These are phyloP conservation scores for Neocallimastix lanati DNA, from an alignment of 192 early-diverging fungal genomes.

Conservation along the genomic window DNA sequence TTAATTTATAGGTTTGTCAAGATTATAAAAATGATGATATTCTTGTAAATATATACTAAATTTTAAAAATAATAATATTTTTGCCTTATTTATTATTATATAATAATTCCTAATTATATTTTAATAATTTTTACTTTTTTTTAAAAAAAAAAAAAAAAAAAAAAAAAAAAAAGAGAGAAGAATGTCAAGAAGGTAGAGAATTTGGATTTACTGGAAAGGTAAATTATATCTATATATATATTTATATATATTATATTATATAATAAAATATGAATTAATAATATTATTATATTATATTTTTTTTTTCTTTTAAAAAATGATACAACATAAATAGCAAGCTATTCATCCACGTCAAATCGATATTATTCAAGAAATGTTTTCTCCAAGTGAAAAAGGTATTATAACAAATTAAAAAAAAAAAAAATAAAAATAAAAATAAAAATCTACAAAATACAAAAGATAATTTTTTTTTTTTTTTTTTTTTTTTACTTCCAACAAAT, in stretches of 20 bases:
- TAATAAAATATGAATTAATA: too few species aligned
- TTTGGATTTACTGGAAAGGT: conserved; percentile 87
- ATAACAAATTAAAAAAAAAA: too few species aligned
- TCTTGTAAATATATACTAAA: background rate
- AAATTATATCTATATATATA: too few species aligned
- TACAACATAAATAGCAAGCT: conserved; percentile 59
- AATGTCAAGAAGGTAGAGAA: conserved; percentile 64
- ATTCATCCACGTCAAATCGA: conserved; percentile 83
- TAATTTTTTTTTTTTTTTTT: background rate
- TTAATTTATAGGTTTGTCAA: conserved; percentile 47
- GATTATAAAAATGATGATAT: conserved; percentile 42
- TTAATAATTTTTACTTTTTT: background rate
- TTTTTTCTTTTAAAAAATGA: too few species aligned
- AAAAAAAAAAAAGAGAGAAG: conserved; percentile 42
- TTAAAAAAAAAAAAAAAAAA: too few species aligned
- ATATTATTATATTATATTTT: too few species aligned
- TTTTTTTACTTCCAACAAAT: conserved; percentile 35
- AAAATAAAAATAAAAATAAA: background rate
- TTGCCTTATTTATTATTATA: conserved; percentile 22
- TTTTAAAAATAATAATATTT: conserved; percentile 8
- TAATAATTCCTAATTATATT: background rate
- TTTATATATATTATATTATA: too few species aligned
- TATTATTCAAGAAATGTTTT: conserved; percentile 56
- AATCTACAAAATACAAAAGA: too few species aligned
- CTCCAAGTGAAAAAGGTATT: conserved; percentile 45